Base-by-base conservation (phyloP, 2,329 filamentous ascomycete genomes). In the Trichoderma pleuroti region DNA sequence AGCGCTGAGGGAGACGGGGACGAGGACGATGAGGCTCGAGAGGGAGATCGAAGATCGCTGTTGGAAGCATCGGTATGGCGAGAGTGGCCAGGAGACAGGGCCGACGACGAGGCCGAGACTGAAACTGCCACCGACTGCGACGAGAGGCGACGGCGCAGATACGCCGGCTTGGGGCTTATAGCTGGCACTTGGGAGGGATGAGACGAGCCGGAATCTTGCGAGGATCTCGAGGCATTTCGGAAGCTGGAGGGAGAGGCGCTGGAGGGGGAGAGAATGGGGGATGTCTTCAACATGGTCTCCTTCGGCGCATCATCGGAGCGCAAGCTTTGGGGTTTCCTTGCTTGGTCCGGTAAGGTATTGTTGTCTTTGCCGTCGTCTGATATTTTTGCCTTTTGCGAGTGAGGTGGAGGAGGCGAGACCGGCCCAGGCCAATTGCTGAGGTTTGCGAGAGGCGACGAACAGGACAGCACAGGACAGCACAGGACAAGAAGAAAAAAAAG, bases 221-320 rank as follows among this genome's bases (percentile, higher is more conserved):
- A 72, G 26, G 68, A 66, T 75, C 65, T 72, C 72, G 68, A 57
- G 42, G 77, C 76, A 76, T 79, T 78, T 74, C 75, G 81, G 78
- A 80, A 85, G 80, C 75, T 82, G 75, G 81, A 80, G 72, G 86
- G 85, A 64, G 86, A 87, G 77, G 84, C 82, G 83, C 84, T 87
- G 81, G 85, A 82, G 77, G 80, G 80, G 78, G 84, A 78, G 76
- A 85, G 81, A 74, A 85, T 81, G 72, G 86, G 86, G 76, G 86
- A 88, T 77, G 85, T 86, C 80, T 86, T 86, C 84, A 88, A 84
- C 86, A 88, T 88, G 83, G 80, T 87, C 80, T 80, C 86, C 80
- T 80, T 80, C 80, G 80, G 79, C 80, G 81, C 84, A 84, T 86
- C 79, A 80, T 86, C 78, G 76, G 78, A 75, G 77, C 74, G 57